Evolutionary conservation across 2,329 filamentous ascomycete species (phyloP).

Genomic region (Fusarium praegraminearum): DNA sequence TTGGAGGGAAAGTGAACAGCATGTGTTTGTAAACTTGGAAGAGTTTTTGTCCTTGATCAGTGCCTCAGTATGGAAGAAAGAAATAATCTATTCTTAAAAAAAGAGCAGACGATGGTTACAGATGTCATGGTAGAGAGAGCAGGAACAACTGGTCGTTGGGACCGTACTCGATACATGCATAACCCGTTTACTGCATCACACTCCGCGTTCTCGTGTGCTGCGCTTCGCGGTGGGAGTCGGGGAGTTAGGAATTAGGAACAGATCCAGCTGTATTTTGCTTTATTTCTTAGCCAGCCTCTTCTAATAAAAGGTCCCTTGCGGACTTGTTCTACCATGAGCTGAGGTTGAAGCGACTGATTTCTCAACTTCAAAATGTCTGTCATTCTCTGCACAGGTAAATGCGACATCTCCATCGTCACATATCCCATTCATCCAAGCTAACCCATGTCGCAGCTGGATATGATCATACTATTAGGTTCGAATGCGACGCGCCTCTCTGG

Average conservation of each 20-base stretch:
- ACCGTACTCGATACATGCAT: conserved; percentile 20
- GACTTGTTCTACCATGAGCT: conserved; percentile 45
- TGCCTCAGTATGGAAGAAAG: background rate
- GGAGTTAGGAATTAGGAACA: conserved; percentile 41
- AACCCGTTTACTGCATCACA: conserved; percentile 31
- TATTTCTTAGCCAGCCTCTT: conserved; percentile 4
- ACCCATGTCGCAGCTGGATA: conserved; percentile 63
- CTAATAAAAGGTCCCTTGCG: conserved; percentile 32
- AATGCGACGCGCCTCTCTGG: conserved; percentile 33
- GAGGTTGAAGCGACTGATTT: conserved; percentile 32
- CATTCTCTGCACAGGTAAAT: conserved; percentile 71
- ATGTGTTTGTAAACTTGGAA: background rate
- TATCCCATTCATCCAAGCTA: conserved; percentile 34
- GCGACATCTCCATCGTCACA: conserved; percentile 4
- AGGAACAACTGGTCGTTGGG: conserved; percentile 2
- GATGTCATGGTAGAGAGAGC: background rate
- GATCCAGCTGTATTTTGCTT: conserved; percentile 10
- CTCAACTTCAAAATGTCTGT: conserved; percentile 63
- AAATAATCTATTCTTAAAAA: background rate
- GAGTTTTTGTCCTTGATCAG: background rate
- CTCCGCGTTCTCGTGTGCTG: conserved; percentile 13
- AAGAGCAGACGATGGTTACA: background rate
- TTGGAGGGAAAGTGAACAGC: background rate
- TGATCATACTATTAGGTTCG: conserved; percentile 71
- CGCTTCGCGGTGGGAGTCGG: conserved; percentile 14